Base-by-base conservation (phyloP, 148 eudicot species). In the Limonium bicolor region DNA sequence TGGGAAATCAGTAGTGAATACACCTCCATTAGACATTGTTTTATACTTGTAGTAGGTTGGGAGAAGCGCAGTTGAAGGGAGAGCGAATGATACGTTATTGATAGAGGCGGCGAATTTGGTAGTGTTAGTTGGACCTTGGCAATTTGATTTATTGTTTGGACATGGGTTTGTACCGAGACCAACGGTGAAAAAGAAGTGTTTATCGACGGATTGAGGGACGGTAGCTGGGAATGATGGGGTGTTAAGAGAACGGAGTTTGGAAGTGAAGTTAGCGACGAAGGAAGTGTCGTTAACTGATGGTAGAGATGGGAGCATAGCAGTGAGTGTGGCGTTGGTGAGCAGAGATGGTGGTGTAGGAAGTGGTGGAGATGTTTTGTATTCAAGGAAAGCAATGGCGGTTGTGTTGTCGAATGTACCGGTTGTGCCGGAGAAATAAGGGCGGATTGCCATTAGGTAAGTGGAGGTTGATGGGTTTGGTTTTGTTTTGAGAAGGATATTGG, bases 341-440 rank as follows among this genome's bases (percentile, higher is more conserved):
- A 39, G 23, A 16, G 4, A 18, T 0, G 42, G 19, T 41, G 67
- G 41, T 34, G 7, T 18, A 58, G 51, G 0, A 37, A 58, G 10
- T 6, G 9, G 27, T 4, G 43, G 19, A 12, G 64, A 46, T 1
- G 36, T 55, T 51, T 53, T 53, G 30, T 82, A 82, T 50, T 74
- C 60, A 13, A 82, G 78, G 20, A 78, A 46, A 28, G 74, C 77
- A 3, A 63, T 74, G 0, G 73, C 60, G 2, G 86, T 78, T 15
- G 80, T 51, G 52, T 82, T 78, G 54, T 74, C 94, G 32, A 82
- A 67, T 2, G 86, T 72, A n/a, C n/a, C n/a, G 45, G 77, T 86
- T 36, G 12, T 36, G 29, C 86, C 86, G 13, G 77, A 72, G 52
- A 55, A 67, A 18, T 78, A 82, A 5, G 94, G 94, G 3, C 82